Evolutionary conservation across 495 filamentous ascomycete genomes (phyloP).

Genomic region (Penicillium goetzii): DNA sequence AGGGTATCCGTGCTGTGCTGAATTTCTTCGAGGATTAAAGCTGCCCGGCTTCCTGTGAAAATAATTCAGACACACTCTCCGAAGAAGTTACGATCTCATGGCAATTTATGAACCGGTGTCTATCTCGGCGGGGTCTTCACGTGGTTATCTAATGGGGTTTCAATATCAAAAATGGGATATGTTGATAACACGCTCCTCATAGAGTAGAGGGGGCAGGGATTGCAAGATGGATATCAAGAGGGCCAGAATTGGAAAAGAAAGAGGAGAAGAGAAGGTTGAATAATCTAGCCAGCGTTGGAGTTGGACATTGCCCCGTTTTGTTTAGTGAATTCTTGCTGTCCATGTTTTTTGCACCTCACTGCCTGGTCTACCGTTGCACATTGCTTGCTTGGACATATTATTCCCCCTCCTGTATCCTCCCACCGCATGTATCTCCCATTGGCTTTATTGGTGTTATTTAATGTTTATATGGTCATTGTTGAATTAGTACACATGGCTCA

Average conservation of each 20-base stretch:
- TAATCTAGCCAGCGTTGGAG: neutral
- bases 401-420: slow-evolving; percentile 36
- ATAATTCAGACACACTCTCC: neutral
- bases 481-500: neutral
- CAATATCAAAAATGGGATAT: slow-evolving; percentile 1
- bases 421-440: slow-evolving; percentile 22
- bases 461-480: slow-evolving; percentile 12
- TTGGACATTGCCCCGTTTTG: slow-evolving; percentile 1
- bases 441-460: slow-evolving; percentile 6
- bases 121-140: neutral
- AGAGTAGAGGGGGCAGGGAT: neutral
- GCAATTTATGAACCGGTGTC: neutral
- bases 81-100: slow-evolving; percentile 16
- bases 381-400: slow-evolving; percentile 15
- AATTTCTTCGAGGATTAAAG: slow-evolving; percentile 78
- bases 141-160: neutral
- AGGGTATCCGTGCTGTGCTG: slow-evolving; percentile 73
- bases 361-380: neutral
- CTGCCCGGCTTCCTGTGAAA: neutral
- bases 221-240: neutral
- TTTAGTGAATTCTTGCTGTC: slow-evolving; percentile 7
- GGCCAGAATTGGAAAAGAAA: neutral
- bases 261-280: neutral
- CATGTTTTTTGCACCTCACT: neutral
- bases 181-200: neutral